Conservation (phyloP, 768 basidiomycete species). For the Cubamyces lactineus region DNA sequence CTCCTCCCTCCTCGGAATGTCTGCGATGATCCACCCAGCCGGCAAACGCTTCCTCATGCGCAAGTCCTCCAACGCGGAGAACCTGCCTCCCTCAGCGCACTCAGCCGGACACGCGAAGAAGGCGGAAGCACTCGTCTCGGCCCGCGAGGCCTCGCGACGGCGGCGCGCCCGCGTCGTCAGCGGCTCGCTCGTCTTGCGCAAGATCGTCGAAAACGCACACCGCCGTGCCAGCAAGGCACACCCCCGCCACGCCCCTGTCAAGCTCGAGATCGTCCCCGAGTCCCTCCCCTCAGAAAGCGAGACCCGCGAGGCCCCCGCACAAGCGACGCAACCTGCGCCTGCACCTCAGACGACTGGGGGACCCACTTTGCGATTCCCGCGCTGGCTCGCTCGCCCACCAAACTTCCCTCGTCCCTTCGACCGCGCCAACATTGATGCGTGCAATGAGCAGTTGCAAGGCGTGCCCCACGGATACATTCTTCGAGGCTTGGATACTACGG, state of each 20-base stretch:
- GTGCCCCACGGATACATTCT: constrained; percentile 68
- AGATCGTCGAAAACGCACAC: constrained; percentile 21
- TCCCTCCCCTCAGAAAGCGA: constrained; percentile 2
- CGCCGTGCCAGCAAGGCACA: constrained; percentile 22
- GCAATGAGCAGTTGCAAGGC: constrained; percentile 52
- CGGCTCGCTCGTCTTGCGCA: constrained; percentile 19
- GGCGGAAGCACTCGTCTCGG: constrained; percentile 21
- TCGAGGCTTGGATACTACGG: constrained; percentile 49
- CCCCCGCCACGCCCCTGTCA: background rate
- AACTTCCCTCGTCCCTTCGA: constrained; percentile 53
- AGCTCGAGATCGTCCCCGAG: constrained; percentile 7
- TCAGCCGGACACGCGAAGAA: constrained; percentile 20
- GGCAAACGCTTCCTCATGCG: constrained; percentile 25
- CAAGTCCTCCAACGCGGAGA: constrained; percentile 34
- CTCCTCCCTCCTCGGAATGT: constrained; percentile 8
- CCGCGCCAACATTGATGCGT: constrained; percentile 54
- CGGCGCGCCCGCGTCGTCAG: constrained; percentile 27
- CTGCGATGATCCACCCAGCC: constrained; percentile 15
- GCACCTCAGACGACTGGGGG: constrained; percentile 32
- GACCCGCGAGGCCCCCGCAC: background rate
- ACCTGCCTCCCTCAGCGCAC: constrained; percentile 19
- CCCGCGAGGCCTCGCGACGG: constrained; percentile 26
- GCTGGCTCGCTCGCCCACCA: constrained; percentile 65
- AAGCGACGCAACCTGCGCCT: constrained; percentile 23
- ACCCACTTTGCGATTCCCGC: constrained; percentile 61